Base-by-base conservation (phyloP, 768 basidiomycete species). In the Boletus barrowsii region DNA sequence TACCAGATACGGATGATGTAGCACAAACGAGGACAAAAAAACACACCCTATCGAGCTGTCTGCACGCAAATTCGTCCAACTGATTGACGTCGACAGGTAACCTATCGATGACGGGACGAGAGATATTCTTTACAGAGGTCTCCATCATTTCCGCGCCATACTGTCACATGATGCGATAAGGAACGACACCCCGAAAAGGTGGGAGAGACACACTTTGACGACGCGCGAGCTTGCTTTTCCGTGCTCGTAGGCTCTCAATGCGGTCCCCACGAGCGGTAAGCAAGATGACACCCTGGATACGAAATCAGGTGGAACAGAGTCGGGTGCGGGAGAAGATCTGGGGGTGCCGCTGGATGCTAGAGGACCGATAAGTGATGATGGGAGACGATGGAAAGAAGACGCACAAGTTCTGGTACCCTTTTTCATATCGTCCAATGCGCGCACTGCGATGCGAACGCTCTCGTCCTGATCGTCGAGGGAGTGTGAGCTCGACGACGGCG, bases 91-190 rank as follows among this genome's bases (percentile, higher is more conserved):
- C 80, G 45, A 89, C 86, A 10, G 90, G 88, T 0, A 93, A 76
- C 26, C 87, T 80, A 53, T 88, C 82, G 47, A 93, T 87, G 45
- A 92, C 91, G 26, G 91, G 91, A 17, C 84, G 78, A 26, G 90
- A 89, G 39, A 93, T 84, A 17, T 84, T 80, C 68, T 87, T 88
- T 37, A 93, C 84, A 51, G 87, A 86, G 4, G 84, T 88, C 69
- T 93, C 92, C 73, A 93, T 81, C 80, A 93, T 87, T 70, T 88
- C 87, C 17, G 88, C 90, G 46, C 92, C 89, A 64, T 91, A 92
- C 90, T 93, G 66, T n/a, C 26, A 51, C 39, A 35, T 17, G 24
- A 9, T 14, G 41, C 40, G 57, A 65, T 68, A 50, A 62, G 57
- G 22, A 20, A 35, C 10, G 18, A 20, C 1, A 13, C 22, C 42